Conservation (phyloP, 768 basidiomycete species). For the Chalciporus sphaerocephalus region DNA sequence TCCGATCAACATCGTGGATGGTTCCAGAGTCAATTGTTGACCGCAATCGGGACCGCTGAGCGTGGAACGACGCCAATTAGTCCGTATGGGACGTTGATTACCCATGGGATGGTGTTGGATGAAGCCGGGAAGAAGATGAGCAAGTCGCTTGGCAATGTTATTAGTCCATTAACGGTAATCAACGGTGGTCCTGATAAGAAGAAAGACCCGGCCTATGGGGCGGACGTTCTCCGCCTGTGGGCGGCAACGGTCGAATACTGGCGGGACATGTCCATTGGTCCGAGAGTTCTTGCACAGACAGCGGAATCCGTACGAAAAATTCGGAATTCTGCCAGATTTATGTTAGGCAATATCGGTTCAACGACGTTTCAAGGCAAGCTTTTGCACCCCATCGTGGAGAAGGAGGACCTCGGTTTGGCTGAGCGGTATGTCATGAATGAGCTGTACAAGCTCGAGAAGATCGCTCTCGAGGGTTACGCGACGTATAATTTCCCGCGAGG, state of each 20-base stretch:
- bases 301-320: constrained; percentile 77
- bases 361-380: constrained; percentile 7
- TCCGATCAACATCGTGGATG: constrained; percentile 98
- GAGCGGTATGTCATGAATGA: constrained; percentile 88
- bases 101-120: constrained; percentile 96
- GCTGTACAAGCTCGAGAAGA: constrained; percentile 65
- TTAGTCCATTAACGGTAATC: constrained; percentile 79
- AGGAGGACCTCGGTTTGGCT: constrained; percentile 54
- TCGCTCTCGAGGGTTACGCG: constrained; percentile 63
- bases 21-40: constrained; percentile 96
- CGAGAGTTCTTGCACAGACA: constrained; percentile 68
- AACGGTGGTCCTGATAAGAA: constrained; percentile 67
- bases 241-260: constrained; percentile 87
- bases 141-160: constrained; percentile 90
- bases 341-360: constrained; percentile 70
- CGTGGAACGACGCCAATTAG: constrained; percentile 22
- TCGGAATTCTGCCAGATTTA: constrained; percentile 80
- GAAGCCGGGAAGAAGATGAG: constrained; percentile 92
- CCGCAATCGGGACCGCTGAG: constrained; percentile 50
- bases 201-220: constrained; percentile 75
- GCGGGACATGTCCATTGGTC: constrained; percentile 83
- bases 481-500: constrained; percentile 82
- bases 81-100: constrained; percentile 80
- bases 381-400: constrained; percentile 8
- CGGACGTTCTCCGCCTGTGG: constrained; percentile 88